Percentiles rank a stretch among this genome's conserved stretches.
These are phyloP conservation scores for Venturia effusa DNA, from an alignment of 2,329 filamentous ascomycete species.

Conservation along the genomic window DNA sequence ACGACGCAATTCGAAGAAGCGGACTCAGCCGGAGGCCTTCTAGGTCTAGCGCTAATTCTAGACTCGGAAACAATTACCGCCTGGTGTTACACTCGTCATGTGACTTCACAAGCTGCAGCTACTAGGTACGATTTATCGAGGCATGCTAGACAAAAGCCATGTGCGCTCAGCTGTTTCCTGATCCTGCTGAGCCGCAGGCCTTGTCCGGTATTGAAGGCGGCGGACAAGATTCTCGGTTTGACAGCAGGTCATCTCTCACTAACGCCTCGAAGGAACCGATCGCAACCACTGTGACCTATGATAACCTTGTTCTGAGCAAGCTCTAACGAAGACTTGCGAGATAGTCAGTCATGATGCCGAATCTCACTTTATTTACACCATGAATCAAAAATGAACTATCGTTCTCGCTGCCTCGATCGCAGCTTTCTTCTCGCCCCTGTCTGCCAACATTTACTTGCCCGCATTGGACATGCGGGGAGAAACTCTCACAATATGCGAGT, in stretches of 20 bases:
- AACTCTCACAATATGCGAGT: conserved; percentile 24
- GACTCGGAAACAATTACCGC: not conserved
- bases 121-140: not conserved
- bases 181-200: not conserved
- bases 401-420: conserved; percentile 34
- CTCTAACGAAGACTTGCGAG: not conserved
- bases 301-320: not conserved
- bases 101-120: not conserved
- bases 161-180: not conserved
- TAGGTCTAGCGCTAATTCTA: not conserved
- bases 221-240: not conserved
- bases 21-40: not conserved
- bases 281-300: not conserved
- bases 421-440: conserved; percentile 38
- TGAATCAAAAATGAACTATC: conserved; percentile 30
- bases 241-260: not conserved
- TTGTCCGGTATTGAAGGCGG: not conserved
- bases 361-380: conserved; percentile 7
- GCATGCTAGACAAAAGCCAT: not conserved
- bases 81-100: not conserved
- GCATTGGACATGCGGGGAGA: conserved; percentile 29
- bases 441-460: conserved; percentile 42
- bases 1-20: not conserved
- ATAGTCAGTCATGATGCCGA: not conserved
- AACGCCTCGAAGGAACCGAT: not conserved